Percentiles rank a stretch among this genome's conserved stretches.
Evolutionary conservation across 2,329 filamentous ascomycete species (phyloP).

Genomic region (Daldinia sp.): DNA sequence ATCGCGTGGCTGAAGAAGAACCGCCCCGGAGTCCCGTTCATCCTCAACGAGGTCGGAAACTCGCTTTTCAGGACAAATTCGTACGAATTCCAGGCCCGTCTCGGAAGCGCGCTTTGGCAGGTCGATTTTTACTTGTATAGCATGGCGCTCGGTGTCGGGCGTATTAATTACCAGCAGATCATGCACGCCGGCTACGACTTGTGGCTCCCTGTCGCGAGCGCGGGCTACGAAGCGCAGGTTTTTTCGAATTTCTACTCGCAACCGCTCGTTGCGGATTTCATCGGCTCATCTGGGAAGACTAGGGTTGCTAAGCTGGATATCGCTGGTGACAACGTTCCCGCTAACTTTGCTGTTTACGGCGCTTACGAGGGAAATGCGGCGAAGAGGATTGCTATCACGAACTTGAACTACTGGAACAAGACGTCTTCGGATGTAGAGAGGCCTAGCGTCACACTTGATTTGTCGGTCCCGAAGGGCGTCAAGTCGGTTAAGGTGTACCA

Average conservation of each 20-base stretch:
- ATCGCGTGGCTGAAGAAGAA: conserved; percentile 48
- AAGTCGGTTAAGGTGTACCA: conserved; percentile 42
- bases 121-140: conserved; percentile 50
- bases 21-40: conserved; percentile 45
- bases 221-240: conserved; percentile 44
- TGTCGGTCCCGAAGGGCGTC: conserved; percentile 37
- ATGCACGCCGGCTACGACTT: conserved; percentile 47
- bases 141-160: conserved; percentile 47
- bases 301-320: conserved; percentile 39
- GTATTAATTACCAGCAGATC: conserved; percentile 51
- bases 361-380: conserved; percentile 45
- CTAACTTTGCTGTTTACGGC: conserved; percentile 44
- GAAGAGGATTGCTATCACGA: conserved; percentile 46
- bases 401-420: conserved; percentile 50
- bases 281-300: conserved; percentile 45
- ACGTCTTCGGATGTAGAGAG: conserved; percentile 41
- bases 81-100: conserved; percentile 47
- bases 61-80: conserved; percentile 45
- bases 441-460: conserved; percentile 35
- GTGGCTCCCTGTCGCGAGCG: conserved; percentile 46
- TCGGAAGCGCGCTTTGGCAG: conserved; percentile 50
- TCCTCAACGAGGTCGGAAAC: conserved; percentile 50
- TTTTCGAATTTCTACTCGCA: conserved; percentile 51
- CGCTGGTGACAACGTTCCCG: conserved; percentile 25
- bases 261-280: conserved; percentile 49